A percentile compares a stretch with the other conserved stretches of the same genome.
These are phyloP conservation scores for Penicillium sp. DNA, from an alignment of 2,329 filamentous ascomycete genomes.

Conservation along the genomic window DNA sequence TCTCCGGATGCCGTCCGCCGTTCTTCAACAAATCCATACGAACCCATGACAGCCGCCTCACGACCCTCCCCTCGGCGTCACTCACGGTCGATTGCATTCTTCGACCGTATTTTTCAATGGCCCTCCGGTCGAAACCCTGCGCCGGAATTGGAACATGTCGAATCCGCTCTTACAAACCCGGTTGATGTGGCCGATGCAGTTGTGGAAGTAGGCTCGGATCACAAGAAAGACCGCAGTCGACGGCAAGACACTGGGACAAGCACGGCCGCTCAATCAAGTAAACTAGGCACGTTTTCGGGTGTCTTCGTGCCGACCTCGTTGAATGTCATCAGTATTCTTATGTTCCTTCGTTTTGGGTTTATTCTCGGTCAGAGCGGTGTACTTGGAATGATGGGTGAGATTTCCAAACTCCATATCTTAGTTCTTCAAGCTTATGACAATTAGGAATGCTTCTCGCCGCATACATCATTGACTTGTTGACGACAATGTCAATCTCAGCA, in stretches of 20 bases:
- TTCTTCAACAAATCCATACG: conserved; percentile 24
- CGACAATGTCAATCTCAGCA: conserved; percentile 78
- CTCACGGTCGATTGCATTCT: conserved; percentile 20
- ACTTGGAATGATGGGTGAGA: conserved; percentile 69
- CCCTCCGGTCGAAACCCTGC: conserved; percentile 18
- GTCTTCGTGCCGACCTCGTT: conserved; percentile 86
- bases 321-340: conserved; percentile 84
- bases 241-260: conserved; percentile 21
- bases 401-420: background rate
- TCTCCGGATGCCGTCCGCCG: conserved; percentile 22
- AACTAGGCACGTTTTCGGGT: conserved; percentile 72
- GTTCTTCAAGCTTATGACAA: background rate
- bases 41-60: conserved; percentile 21
- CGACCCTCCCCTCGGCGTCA: conserved; percentile 16
- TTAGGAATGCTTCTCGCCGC: conserved; percentile 67
- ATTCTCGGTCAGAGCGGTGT: conserved; percentile 78
- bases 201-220: conserved; percentile 15
- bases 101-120: conserved; percentile 25
- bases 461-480: conserved; percentile 80
- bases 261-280: conserved; percentile 43
- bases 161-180: conserved; percentile 10
- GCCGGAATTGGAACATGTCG: conserved; percentile 10
- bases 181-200: conserved; percentile 2
- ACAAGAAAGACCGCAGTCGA: conserved; percentile 29
- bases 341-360: conserved; percentile 86